Conservation (phyloP, 2,329 filamentous ascomycete genomes). For the Sporothrix schenckii region DNA sequence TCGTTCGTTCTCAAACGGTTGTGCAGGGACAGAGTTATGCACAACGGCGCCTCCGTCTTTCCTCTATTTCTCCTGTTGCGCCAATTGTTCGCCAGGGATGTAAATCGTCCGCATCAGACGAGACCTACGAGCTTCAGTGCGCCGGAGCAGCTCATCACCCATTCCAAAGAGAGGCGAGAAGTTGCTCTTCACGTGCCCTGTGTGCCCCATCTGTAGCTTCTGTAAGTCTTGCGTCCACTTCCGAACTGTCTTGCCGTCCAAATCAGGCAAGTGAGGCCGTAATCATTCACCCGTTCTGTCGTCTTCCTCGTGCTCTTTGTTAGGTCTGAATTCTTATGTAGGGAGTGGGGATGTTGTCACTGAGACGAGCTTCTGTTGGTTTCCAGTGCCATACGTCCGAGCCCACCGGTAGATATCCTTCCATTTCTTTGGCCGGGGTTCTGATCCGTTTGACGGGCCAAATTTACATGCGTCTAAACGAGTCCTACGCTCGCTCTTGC, state of each 20-base stretch:
- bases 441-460: not conserved
- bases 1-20: not conserved
- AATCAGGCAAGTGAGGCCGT: too few species aligned
- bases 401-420: not conserved
- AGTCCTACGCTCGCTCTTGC: not conserved
- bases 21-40: slow-evolving; percentile 10
- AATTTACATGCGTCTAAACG: not conserved
- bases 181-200: slow-evolving; percentile 5
- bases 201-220: not conserved
- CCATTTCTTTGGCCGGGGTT: not conserved
- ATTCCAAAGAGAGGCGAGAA: slow-evolving; percentile 14
- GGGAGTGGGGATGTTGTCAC: too few species aligned
- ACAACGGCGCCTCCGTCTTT: slow-evolving; percentile 21
- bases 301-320: too few species aligned
- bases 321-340: too few species aligned
- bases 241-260: too few species aligned
- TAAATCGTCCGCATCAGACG: slow-evolving; percentile 4
- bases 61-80: not conserved
- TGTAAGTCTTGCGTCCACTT: too few species aligned
- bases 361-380: not conserved
- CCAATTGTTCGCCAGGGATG: slow-evolving; percentile 9
- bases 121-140: not conserved
- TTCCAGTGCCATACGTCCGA: slow-evolving; percentile 8
- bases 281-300: not conserved
- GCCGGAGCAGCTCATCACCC: slow-evolving; percentile 10